Evolutionary conservation across 2,329 filamentous ascomycete species (phyloP).

Genomic region (Aspergillus novoparasiticus): DNA sequence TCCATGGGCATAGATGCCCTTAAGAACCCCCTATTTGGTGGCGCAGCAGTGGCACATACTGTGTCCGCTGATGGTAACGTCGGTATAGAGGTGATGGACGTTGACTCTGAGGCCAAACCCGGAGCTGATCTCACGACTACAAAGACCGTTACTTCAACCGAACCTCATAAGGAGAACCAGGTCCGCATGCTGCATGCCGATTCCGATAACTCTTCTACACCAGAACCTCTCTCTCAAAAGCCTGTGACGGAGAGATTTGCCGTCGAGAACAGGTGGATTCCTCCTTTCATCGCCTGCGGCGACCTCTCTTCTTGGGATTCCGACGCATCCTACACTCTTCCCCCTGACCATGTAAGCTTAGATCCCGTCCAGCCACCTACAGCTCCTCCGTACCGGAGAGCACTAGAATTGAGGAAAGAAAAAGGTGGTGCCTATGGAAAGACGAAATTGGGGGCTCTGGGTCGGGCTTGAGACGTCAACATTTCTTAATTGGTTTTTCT

Average conservation of each 20-base stretch:
- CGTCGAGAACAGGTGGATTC: slow-evolving; percentile 73
- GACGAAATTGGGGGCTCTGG: slow-evolving; percentile 52
- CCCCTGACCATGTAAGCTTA: slow-evolving; percentile 80
- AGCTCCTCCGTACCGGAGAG: slow-evolving; percentile 90
- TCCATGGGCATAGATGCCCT: slow-evolving; percentile 46
- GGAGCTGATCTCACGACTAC: slow-evolving; percentile 9
- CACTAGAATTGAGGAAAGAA: slow-evolving; percentile 78
- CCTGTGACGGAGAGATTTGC: slow-evolving; percentile 29
- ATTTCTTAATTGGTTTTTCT: slow-evolving; percentile 7
- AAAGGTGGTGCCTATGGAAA: slow-evolving; percentile 78
- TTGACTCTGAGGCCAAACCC: slow-evolving; percentile 45
- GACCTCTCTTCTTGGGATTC: slow-evolving; percentile 94
- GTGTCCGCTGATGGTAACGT: slow-evolving; percentile 35
- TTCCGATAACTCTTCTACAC: slow-evolving; percentile 36
- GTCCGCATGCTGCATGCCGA: slow-evolving; percentile 46
- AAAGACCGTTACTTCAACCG: slow-evolving; percentile 2
- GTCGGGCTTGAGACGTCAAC: slow-evolving; percentile 23
- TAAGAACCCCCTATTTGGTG: slow-evolving; percentile 44
- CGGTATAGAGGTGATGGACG: slow-evolving; percentile 38
- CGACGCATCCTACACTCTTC: slow-evolving; percentile 89
- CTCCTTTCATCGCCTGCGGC: slow-evolving; percentile 94
- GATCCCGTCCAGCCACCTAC: slow-evolving; percentile 95
- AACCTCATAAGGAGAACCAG: slow-evolving; percentile 25
- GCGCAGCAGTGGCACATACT: slow-evolving; percentile 33
- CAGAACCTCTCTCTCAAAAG: slow-evolving; percentile 23